Evolutionary conservation across 768 basidiomycete genomes (phyloP), one percentile per base, ranked within the genome.

Genomic region (Scleroderma bovista): DNA sequence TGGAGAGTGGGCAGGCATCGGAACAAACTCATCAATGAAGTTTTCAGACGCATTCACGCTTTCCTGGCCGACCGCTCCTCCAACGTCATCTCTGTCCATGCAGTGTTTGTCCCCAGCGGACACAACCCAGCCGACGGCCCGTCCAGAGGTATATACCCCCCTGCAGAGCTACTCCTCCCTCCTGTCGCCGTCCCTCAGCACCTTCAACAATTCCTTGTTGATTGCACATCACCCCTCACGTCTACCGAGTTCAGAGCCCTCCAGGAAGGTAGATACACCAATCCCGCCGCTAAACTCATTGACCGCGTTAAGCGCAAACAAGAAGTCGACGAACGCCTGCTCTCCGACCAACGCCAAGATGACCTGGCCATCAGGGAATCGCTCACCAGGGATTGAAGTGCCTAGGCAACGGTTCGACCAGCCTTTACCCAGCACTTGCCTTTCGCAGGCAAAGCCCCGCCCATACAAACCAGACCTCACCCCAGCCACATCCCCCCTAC

Each of bases 61-160:
- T 1, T 16, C 17, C 13, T 51, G 3, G 10, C 3, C 37, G 4
- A 15, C 17, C 4, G 20, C 0, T 46, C 17, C 6, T 5, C 19
- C 12, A 10, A 5, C 17, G 34, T 43, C 51, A 0, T 5, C 2
- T 17, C 17, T 22, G 3, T 62, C 5, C 57, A 56, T 50, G 53
- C 59, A 2, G 22, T 39, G 8, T 62, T 57, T 33, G 45, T 60
- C 23, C 31, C 3, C 0, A 50, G 47, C 12, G 16, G 6, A 1
- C 0, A 36, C 24, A 62, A 64, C 45, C 62, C 62, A 19, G 57
- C 62, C 10, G 59, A 64, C 37, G 15, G 9, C 1, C 57, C 54
- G 0, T 62, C 60, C 0, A 26, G 62, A 8, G 62, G 60, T 0
- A 24, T n/a, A 11, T 58, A 47, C 32, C 12, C 22, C 0, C 20